Evolutionary conservation across 345 rosid genomes (phyloP), one percentile per base, ranked within the genome.

Genomic region (Bretschneidera sinensis): DNA sequence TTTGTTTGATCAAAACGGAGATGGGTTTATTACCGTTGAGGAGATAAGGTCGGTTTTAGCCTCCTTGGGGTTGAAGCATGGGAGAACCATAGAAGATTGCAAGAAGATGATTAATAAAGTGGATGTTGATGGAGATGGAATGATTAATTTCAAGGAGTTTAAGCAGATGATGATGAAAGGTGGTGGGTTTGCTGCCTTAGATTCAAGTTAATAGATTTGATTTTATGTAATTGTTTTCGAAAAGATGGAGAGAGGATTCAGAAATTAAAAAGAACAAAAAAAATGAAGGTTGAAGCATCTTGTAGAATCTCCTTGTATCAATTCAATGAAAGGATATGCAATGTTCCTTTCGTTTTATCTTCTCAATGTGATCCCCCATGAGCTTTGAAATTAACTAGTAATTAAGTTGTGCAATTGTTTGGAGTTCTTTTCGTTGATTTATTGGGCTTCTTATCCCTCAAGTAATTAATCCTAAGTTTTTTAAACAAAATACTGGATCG

Each of bases 161-260:
- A 83, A 82, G 66, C 96, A 86, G 65, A 94, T 90, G 97, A 94
- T 90, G 97, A 94, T 88, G 90, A 85, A 86, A 70, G 92, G 85
- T 33, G 94, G 86, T 17, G 97, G 97, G 6, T 88, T 94, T 60
- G 92, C 97, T 45, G 95, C 95, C 18, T 64, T 92, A 57, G 81
- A 67, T 39, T 86, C 81, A 48, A 28, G 61, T 66, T 73, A 64
- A 78, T 48, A 57, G 39, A 16, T 7, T 51, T 22, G 34, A 54
- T 48, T 55, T 24, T 48, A n/a, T n/a, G n/a, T n/a, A 57, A 55
- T 28, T 17, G 15, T 33, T 8, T 43, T 69, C 50, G 62, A 48
- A 45, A 60, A 56, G 45, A 21, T 4, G 31, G 48, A 48, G 2
- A 18, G 17, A 63, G 34, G 68, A 54, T 60, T 54, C 54, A 55